These are phyloP conservation scores for Didymella lethalis DNA, from an alignment of 2,329 filamentous ascomycete species.

Conservation along the genomic window DNA sequence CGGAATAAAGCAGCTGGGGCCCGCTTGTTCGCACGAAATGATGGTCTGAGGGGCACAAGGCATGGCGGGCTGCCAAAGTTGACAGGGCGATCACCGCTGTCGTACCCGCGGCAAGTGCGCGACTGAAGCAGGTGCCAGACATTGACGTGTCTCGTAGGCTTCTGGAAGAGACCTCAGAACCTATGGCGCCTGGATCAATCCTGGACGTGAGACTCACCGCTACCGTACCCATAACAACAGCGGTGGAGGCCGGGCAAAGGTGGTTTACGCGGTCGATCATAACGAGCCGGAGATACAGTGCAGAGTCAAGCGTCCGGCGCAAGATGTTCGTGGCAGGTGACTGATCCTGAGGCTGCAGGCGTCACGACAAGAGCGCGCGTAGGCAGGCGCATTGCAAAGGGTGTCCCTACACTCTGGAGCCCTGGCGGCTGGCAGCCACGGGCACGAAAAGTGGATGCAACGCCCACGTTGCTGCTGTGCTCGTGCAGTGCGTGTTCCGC, in stretches of 20 bases:
- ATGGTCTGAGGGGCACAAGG: conserved; percentile 18
- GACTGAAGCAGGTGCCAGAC: conserved; percentile 27
- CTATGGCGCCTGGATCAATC: conserved; percentile 18
- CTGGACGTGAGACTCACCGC: conserved; percentile 30
- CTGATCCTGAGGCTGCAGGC: conserved; percentile 18
- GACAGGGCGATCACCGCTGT: conserved; percentile 35
- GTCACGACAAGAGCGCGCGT: conserved; percentile 14
- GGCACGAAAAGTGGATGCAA: conserved; percentile 15
- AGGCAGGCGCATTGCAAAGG: conserved; percentile 13
- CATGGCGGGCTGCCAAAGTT: conserved; percentile 16
- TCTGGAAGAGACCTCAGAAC: conserved; percentile 16
- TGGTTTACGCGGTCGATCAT: conserved; percentile 17
- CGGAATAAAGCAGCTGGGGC: conserved; percentile 19
- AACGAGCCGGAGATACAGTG: conserved; percentile 18
- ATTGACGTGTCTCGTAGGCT: conserved; percentile 26
- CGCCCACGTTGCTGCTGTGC: conserved; percentile 23
- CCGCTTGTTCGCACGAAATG: conserved; percentile 25
- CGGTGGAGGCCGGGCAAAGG: conserved; percentile 11
- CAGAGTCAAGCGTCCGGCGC: conserved; percentile 17
- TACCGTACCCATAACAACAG: conserved; percentile 20
- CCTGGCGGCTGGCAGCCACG: conserved; percentile 10
- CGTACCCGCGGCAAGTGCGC: conserved; percentile 23
- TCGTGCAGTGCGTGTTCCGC: conserved; percentile 17
- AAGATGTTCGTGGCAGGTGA: conserved; percentile 17
- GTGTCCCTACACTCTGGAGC: conserved; percentile 9